Conservation (phyloP, 2,329 filamentous ascomycete species). For the Claviceps fusiformis region DNA sequence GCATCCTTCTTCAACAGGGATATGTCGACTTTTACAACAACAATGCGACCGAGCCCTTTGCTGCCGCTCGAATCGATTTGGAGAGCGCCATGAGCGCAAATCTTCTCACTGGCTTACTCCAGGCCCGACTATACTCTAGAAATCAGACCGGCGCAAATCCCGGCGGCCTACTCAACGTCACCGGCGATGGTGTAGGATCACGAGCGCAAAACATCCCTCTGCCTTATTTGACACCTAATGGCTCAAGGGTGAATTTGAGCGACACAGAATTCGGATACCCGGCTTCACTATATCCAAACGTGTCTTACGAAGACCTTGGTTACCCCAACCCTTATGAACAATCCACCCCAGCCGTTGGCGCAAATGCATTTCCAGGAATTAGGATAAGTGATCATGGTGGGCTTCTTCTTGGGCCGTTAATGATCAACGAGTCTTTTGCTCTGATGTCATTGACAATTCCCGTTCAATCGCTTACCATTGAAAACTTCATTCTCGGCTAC, state of each 20-base stretch:
- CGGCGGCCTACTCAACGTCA: slow-evolving; percentile 50
- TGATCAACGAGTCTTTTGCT: slow-evolving; percentile 59
- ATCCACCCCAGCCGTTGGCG: slow-evolving; percentile 28
- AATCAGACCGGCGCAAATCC: slow-evolving; percentile 41
- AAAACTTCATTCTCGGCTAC: slow-evolving; percentile 59
- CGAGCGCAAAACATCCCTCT: slow-evolving; percentile 36
- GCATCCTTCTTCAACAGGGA: slow-evolving; percentile 43
- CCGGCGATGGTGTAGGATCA: slow-evolving; percentile 28
- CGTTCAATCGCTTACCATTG: slow-evolving; percentile 47
- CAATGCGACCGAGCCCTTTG: slow-evolving; percentile 43
- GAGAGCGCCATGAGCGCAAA: slow-evolving; percentile 53
- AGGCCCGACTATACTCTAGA: slow-evolving; percentile 59
- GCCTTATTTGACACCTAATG: slow-evolving; percentile 46
- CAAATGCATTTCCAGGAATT: slow-evolving; percentile 36
- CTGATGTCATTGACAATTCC: slow-evolving; percentile 72
- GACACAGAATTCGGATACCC: slow-evolving; percentile 56
- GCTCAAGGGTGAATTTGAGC: slow-evolving; percentile 45
- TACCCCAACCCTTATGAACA: slow-evolving; percentile 26
- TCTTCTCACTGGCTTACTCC: slow-evolving; percentile 45
- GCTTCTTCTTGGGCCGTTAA: slow-evolving; percentile 64
- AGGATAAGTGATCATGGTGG: slow-evolving; percentile 37
- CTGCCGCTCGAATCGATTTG: slow-evolving; percentile 47
- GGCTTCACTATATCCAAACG: slow-evolving; percentile 60
- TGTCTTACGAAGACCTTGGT: slow-evolving; percentile 46
- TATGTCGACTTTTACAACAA: slow-evolving; percentile 43